Percentiles rank a stretch among this genome's conserved stretches.
These are phyloP conservation scores for Penicillium sp. DNA, from an alignment of 2,329 filamentous ascomycete species.

Conservation along the genomic window DNA sequence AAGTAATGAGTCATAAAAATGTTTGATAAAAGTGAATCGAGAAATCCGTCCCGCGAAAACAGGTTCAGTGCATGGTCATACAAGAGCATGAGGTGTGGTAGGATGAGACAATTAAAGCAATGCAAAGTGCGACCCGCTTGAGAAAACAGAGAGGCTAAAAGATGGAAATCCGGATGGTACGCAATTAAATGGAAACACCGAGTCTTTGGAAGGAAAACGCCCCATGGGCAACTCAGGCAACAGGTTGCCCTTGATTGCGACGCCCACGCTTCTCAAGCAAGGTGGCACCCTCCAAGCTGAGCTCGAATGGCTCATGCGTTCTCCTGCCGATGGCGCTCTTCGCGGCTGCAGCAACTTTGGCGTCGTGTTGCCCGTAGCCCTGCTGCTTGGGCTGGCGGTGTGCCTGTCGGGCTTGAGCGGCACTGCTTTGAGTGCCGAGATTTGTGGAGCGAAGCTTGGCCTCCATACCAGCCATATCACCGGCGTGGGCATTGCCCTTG, in stretches of 20 bases:
- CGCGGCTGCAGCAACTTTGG: constrained; percentile 75
- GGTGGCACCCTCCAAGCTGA: constrained; percentile 86
- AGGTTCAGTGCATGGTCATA: too few species aligned
- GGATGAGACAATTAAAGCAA: constrained; percentile 5
- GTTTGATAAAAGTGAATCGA: too few species aligned
- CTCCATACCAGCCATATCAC: constrained; percentile 68
- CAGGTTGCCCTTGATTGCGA: constrained; percentile 28
- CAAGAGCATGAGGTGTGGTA: too few species aligned
- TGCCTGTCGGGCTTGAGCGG: constrained; percentile 55
- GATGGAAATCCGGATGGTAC: not conserved
- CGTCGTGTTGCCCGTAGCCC: constrained; percentile 85
- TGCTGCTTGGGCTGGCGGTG: constrained; percentile 48
- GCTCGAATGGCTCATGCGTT: constrained; percentile 79
- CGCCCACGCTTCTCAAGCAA: constrained; percentile 66
- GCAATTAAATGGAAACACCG: too few species aligned
- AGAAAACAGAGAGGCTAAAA: not conserved
- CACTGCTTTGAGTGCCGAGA: constrained; percentile 57
- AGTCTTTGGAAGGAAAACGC: too few species aligned
- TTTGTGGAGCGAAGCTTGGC: constrained; percentile 81
- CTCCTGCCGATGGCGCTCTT: constrained; percentile 69
- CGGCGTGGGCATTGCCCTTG: constrained; percentile 51
- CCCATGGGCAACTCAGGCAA: constrained; percentile 11
- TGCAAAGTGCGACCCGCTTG: constrained; percentile 1
- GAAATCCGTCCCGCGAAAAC: too few species aligned
- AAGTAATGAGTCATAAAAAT: too few species aligned